A percentile compares a stretch with the other conserved stretches of the same genome.
These are phyloP conservation scores for Dalbergia oliveri DNA, from an alignment of 306 rosid genomes.

Conservation along the genomic window DNA sequence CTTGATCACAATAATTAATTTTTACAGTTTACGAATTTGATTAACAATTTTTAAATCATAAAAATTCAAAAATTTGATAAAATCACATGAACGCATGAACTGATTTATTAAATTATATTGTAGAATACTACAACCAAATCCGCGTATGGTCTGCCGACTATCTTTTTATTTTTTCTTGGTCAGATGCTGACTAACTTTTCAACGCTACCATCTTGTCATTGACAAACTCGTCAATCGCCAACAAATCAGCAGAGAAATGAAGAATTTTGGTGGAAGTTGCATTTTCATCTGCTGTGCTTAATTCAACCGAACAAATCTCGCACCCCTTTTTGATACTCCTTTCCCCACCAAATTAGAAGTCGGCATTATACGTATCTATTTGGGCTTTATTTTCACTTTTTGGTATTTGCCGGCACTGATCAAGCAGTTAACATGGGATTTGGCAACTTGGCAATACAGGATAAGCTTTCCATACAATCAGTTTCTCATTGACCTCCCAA, in stretches of 20 bases:
- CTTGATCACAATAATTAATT: no score
- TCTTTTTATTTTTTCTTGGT: no score
- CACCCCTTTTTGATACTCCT: not conserved
- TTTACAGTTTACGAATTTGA: no score
- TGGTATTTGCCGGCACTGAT: slow-evolving; percentile 26
- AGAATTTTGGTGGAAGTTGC: slow-evolving; percentile 20
- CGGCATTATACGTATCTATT: not conserved
- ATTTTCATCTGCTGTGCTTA: not conserved
- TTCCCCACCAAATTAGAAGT: not conserved
- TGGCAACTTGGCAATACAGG: slow-evolving; percentile 18
- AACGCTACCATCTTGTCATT: not conserved
- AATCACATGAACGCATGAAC: no score
- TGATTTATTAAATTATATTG: no score
- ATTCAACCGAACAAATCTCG: slow-evolving; percentile 12
- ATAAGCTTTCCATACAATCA: slow-evolving; percentile 18
- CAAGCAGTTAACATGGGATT: slow-evolving; percentile 12
- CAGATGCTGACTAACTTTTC: slow-evolving; percentile 23
- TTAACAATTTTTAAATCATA: no score
- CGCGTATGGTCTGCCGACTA: no score
- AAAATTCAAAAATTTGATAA: no score
- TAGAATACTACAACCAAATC: no score
- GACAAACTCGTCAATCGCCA: not conserved
- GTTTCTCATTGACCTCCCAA: slow-evolving; percentile 39
- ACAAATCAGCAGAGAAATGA: not conserved
- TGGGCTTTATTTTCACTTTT: not conserved